Evolutionary conservation across 176 grass and related monocot genomes (phyloP), one percentile per base, ranked within the genome.

Genomic region (Triticum monococcum): DNA sequence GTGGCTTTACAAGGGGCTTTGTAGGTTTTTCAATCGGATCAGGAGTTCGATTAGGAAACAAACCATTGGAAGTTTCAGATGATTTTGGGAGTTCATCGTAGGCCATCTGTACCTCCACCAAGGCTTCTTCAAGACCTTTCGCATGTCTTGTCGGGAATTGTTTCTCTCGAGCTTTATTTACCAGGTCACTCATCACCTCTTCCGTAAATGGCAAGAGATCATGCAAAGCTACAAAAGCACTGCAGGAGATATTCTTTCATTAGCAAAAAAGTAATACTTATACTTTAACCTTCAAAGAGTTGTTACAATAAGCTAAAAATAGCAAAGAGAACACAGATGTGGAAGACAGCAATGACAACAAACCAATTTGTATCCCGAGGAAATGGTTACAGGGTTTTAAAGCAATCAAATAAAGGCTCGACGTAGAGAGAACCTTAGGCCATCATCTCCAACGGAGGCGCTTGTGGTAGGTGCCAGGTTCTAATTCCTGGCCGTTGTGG

Each of bases 171-270:
- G 91, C 87, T 75, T 90, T 86, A 82, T 84, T 79, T 81, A 85
- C 76, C 35, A 96, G 60, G 62, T 91, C 90, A 84, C 28, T 76
- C 67, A 91, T 98, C 81, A 68, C 87, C 31, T 98, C 84, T 72
- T 96, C n/a, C 32, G 88, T 94, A 79, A 98, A 98, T 89, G 89
- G 83, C 46, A 92, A 85, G 88, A 98, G 95, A 90, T 98, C 97
- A 74, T 87, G 86, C 68, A 95, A 87, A 32, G 85, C 61, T 67
- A 98, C 90, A 86, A 86, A 96, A 70, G 62, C 97, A 90, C 97
- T 98, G 89, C 79, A 91, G 43, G 75, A 88, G 62, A 78, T 56
- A 88, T 80, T 41, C 40, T 25, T 62, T 61, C 78, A 70, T 81
- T 71, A 89, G 77, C 48, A 77, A 63, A 68, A 25, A 82, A 36